Conservation (phyloP, 805 yeast species). For the Spathaspora boniae region DNA sequence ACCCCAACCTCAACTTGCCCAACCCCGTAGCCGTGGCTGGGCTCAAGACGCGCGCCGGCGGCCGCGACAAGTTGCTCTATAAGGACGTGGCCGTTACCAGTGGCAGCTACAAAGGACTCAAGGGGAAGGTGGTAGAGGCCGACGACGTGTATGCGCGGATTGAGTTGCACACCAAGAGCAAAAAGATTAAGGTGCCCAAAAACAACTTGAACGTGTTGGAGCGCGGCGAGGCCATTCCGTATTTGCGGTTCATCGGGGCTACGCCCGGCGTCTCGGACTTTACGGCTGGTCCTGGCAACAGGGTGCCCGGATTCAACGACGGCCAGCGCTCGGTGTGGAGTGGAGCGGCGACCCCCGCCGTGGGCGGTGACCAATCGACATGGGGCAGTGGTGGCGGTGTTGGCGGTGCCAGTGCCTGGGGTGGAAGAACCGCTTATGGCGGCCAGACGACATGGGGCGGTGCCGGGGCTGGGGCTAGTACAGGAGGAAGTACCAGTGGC, state of each 20-base stretch:
- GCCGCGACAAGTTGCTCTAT: slow-evolving; percentile 77
- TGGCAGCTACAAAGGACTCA: slow-evolving; percentile 93
- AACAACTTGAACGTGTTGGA: slow-evolving; percentile 69
- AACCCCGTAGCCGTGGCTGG: slow-evolving; percentile 41
- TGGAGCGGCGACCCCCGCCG: slow-evolving; percentile 22
- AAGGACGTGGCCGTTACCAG: slow-evolving; percentile 82
- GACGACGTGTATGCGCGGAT: slow-evolving; percentile 89
- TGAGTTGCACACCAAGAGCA: slow-evolving; percentile 89
- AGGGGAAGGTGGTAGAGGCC: slow-evolving; percentile 91
- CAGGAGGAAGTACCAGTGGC: slow-evolving; percentile 35
- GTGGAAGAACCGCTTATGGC: slow-evolving; percentile 9
- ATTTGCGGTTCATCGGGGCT: slow-evolving; percentile 71
- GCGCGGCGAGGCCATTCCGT: slow-evolving; percentile 69
- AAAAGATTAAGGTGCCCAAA: slow-evolving; percentile 81
- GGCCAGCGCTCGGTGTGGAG: slow-evolving; percentile 56
- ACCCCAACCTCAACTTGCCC: slow-evolving; percentile 74
- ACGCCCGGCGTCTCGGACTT: slow-evolving; percentile 12
- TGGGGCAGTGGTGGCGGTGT: slow-evolving; percentile 25
- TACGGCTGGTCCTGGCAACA: slow-evolving; percentile 15
- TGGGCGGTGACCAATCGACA: slow-evolving; percentile 21
- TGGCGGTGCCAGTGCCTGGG: slow-evolving; percentile 32
- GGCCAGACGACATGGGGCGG: slow-evolving; percentile 48
- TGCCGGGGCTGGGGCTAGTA: slow-evolving; percentile 21
- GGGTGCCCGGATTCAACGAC: slow-evolving; percentile 17
- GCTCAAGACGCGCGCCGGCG: slow-evolving; percentile 52